A percentile compares a stretch with the other conserved stretches of the same genome.
phyloP scores from a whole-genome alignment of 805 yeast genomes.

The Candida manassasensis region DNA sequence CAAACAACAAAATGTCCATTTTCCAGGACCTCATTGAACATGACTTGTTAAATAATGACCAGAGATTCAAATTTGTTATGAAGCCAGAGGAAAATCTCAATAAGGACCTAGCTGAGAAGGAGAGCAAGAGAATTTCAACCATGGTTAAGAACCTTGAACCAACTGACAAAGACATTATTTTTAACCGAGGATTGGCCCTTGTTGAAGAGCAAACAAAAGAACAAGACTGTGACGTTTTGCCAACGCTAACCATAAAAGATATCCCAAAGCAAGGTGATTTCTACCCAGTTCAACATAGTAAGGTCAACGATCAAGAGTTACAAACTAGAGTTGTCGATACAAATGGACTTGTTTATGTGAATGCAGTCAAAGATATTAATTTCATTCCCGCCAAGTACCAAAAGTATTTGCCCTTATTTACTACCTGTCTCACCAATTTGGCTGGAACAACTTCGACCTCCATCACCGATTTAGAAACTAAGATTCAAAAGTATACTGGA shows the following conservation, averaged over 20 bases:
- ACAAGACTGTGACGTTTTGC: constrained; percentile 76
- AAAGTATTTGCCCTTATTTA: constrained; percentile 70
- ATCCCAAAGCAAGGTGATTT: constrained; percentile 55
- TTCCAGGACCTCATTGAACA: constrained; percentile 57
- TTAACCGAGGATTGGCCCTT: constrained; percentile 54
- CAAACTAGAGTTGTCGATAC: constrained; percentile 59
- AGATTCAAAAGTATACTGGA: constrained; percentile 78
- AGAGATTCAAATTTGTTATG: constrained; percentile 72
- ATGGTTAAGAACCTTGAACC: constrained; percentile 44
- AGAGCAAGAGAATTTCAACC: constrained; percentile 43
- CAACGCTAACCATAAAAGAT: constrained; percentile 70
- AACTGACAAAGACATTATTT: constrained; percentile 54
- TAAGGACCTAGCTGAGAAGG: constrained; percentile 48
- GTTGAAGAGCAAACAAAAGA: constrained; percentile 58
- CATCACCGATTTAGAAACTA: constrained; percentile 80
- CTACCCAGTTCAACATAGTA: constrained; percentile 23
- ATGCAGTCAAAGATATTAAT: constrained; percentile 59
- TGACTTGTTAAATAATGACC: constrained; percentile 41
- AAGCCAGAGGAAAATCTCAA: constrained; percentile 60
- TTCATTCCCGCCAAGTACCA: constrained; percentile 57
- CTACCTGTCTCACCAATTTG: constrained; percentile 74
- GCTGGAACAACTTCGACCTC: constrained; percentile 69
- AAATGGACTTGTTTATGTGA: constrained; percentile 76
- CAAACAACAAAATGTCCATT: constrained; percentile 42
- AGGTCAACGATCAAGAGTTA: constrained; percentile 23